phyloP scores from a whole-genome alignment of 2,329 filamentous ascomycete species.

The Pleomassaria siparia region DNA sequence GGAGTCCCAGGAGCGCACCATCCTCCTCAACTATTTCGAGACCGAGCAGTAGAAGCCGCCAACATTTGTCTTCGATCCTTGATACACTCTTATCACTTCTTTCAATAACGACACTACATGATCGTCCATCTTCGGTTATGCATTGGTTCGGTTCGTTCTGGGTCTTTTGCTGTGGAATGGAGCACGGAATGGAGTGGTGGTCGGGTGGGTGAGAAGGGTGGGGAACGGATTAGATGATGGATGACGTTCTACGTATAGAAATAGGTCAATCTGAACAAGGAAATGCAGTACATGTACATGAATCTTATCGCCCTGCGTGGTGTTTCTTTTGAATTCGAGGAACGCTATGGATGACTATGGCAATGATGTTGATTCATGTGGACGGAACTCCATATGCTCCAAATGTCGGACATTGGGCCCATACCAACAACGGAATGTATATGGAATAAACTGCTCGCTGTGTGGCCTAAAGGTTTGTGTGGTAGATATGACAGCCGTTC shows the following conservation, averaged over 20 bases:
- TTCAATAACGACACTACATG: not conserved
- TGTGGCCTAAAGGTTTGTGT: too few relatives aligned
- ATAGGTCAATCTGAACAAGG: not conserved
- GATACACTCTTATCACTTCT: not conserved
- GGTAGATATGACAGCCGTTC: too few relatives aligned
- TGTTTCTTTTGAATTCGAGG: too few relatives aligned
- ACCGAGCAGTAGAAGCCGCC: slow-evolving; percentile 61
- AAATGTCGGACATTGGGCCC: too few relatives aligned
- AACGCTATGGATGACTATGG: too few relatives aligned
- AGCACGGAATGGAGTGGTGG: not conserved
- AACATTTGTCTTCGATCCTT: not conserved
- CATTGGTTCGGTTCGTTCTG: slow-evolving; percentile 13
- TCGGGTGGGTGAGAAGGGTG: not conserved
- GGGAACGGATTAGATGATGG: not conserved
- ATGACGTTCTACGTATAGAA: not conserved
- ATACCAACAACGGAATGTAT: too few relatives aligned
- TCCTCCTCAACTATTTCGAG: slow-evolving; percentile 99
- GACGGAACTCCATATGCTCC: too few relatives aligned
- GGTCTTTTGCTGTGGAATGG: not conserved
- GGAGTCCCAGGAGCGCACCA: slow-evolving; percentile 97
- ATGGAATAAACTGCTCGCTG: too few relatives aligned
- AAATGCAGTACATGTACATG: too few relatives aligned
- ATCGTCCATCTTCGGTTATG: slow-evolving; percentile 9
- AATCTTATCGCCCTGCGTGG: too few relatives aligned
- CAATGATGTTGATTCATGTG: too few relatives aligned